Evolutionary conservation across 2,329 filamentous ascomycete species (phyloP), one percentile per base, ranked within the genome.

Genomic region (Colletotrichum simmondsii): DNA sequence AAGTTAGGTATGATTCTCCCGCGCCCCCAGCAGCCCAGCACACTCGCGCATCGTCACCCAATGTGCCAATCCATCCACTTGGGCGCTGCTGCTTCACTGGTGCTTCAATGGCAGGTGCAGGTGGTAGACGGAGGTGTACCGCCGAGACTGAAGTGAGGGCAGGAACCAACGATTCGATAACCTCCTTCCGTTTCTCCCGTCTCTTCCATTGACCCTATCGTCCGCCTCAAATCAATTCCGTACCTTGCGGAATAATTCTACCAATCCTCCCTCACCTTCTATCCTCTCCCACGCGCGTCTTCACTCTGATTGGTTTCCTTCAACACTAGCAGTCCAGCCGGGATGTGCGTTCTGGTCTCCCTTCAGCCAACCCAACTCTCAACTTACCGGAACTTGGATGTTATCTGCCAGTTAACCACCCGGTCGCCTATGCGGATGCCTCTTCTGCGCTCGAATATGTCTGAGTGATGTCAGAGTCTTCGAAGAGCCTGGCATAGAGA

Each of bases 401-500:
- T 19, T 32, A 19, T 54, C 66, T 52, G 28, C 30, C 53, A 59
- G 19, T 62, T 61, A 26, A 49, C 26, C 32, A 52, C 22, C n/a
- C 26, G 19, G 10, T 46, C 28, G 30, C 24, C 19, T 14, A 26
- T 28, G 32, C 24, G 11, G 16, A n/a, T 24, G 32, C 30, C 32
- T 63, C 46, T 61, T 16, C 61, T 42, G 49, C 30, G 28, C 30
- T 57, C 28, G 37, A 65, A 72, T 52, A 14, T 28, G n/a, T 22
- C 54, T 14, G 53, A 53, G 22, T 73, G 69, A 65, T 58, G 64
- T 62, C 64, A 69, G 64, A 60, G 64, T 72, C 69, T 52, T 63
- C 16, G 16, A 42, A 42, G 37, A 42, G 14, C 37, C 37, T 63
- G 61, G 49, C 52, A 69, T 52, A 32, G 58, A 62, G n/a, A 52